A percentile compares a stretch with the other conserved stretches of the same genome.
phyloP scores from a whole-genome alignment of 139 green algal species.

The Pedinophyceae sp. region DNA sequence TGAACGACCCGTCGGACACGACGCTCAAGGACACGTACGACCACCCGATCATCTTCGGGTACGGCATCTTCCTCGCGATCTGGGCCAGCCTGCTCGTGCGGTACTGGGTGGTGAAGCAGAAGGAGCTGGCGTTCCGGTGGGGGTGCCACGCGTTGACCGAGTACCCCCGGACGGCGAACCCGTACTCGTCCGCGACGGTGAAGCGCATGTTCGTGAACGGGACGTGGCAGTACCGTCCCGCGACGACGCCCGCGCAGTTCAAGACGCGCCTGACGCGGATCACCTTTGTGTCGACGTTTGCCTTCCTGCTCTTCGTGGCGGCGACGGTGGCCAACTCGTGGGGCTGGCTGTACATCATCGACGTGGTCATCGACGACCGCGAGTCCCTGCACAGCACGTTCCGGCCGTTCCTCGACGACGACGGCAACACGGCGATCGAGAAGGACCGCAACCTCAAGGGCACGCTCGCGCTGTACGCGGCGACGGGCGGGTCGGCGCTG shows the following conservation, averaged over 20 bases:
- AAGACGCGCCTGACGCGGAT: slow-evolving; percentile 1
- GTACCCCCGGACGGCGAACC: slow-evolving; percentile 7
- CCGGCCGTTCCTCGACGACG: no score
- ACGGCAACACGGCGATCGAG: background rate
- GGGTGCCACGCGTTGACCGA: background rate
- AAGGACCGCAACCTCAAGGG: slow-evolving; percentile 9
- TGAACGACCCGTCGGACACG: background rate
- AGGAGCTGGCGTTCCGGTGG: slow-evolving; percentile 11
- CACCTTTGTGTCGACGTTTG: background rate
- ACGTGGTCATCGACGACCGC: slow-evolving; percentile 8
- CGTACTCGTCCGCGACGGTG: slow-evolving; percentile 1
- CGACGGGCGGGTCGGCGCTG: slow-evolving; percentile 4
- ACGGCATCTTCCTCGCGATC: slow-evolving; percentile 8
- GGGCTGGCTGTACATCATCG: slow-evolving; percentile 1
- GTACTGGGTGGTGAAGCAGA: slow-evolving; percentile 8
- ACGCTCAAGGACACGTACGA: slow-evolving; percentile 14
- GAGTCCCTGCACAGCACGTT: slow-evolving; percentile 8
- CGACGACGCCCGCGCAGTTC: background rate
- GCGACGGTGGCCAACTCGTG: background rate
- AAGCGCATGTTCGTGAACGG: slow-evolving; percentile 7
- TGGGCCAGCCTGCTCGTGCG: slow-evolving; percentile 7
- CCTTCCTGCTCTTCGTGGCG: background rate
- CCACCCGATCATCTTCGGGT: slow-evolving; percentile 14
- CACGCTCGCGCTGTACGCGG: slow-evolving; percentile 6
- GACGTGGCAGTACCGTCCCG: slow-evolving; percentile 8